phyloP scores from a whole-genome alignment of 192 early-diverging fungal genomes.

The Coemansia sp. region DNA sequence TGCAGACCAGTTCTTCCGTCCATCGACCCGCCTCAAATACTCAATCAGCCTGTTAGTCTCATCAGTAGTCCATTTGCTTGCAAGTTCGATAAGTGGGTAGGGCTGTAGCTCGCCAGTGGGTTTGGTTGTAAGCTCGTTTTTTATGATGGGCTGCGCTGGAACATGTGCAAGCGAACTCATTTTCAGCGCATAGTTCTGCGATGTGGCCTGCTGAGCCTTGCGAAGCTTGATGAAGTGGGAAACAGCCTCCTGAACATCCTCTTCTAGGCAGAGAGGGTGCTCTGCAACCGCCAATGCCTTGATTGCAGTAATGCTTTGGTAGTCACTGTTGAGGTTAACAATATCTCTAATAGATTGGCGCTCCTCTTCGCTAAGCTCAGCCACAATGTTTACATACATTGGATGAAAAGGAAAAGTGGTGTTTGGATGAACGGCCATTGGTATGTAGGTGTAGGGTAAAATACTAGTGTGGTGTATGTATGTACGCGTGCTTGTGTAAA shows the following conservation, averaged over 20 bases:
- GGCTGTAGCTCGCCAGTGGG: background rate
- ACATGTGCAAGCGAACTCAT: background rate
- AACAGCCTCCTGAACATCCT: background rate
- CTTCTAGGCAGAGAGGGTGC: constrained; percentile 11
- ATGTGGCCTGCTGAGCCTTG: background rate
- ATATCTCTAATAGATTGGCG: constrained; percentile 1
- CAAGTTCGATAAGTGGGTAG: background rate
- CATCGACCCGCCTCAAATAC: constrained; percentile 8
- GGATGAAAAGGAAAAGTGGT: background rate
- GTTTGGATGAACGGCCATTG: background rate
- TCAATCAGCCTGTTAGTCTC: constrained; percentile 10
- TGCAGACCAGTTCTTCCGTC: constrained; percentile 21
- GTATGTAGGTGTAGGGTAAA: too few species aligned
- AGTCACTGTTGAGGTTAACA: background rate
- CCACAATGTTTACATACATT: background rate
- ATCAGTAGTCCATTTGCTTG: constrained; percentile 16
- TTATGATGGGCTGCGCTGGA: too few species aligned
- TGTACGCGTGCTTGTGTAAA: too few species aligned
- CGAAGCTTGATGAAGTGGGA: background rate
- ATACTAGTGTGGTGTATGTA: too few species aligned
- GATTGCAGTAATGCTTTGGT: background rate
- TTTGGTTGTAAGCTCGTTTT: too few species aligned
- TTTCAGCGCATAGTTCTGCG: too few species aligned
- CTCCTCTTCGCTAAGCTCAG: constrained; percentile 22
- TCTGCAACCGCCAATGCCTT: constrained; percentile 2